Evolutionary conservation across 805 yeast genomes (phyloP).

Genomic region (Wickerhamomyces chambardii): DNA sequence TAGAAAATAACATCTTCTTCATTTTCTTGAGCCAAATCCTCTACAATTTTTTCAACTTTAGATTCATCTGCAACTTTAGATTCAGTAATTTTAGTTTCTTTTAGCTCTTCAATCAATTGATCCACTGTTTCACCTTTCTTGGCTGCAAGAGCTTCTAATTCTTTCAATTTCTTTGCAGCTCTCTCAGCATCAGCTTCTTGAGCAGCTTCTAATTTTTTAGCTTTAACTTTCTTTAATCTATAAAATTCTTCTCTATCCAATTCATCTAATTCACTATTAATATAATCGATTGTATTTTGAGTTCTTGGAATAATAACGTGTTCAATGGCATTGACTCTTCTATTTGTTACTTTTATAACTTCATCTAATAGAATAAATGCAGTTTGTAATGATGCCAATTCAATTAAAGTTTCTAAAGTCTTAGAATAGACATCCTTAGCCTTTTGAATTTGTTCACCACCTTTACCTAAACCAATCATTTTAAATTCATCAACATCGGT

Average conservation of each 20-base stretch:
- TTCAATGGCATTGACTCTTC: constrained; percentile 98
- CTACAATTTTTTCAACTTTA: constrained; percentile 13
- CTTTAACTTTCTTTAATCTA: constrained; percentile 79
- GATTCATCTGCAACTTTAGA: constrained; percentile 1
- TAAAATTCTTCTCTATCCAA: constrained; percentile 97
- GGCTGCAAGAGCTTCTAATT: constrained; percentile 11
- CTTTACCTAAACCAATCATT: constrained; percentile 95
- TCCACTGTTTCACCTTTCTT: constrained; percentile 7
- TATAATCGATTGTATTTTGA: constrained; percentile 86
- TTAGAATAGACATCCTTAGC: constrained; percentile 90
- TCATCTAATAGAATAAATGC: constrained; percentile 96
- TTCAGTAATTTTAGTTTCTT: constrained; percentile 10
- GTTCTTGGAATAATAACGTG: constrained; percentile 97
- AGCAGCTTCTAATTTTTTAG: constrained; percentile 19
- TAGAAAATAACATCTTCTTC: constrained; percentile 39
- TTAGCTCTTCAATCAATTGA: constrained; percentile 11
- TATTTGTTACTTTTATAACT: constrained; percentile 93
- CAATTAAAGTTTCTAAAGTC: constrained; percentile 96
- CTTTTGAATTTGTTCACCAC: constrained; percentile 96
- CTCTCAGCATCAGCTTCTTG: constrained; percentile 19
- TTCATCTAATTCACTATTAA: constrained; percentile 94
- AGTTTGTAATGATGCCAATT: constrained; percentile 91
- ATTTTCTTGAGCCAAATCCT: constrained; percentile 24
- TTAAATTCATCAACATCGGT: constrained; percentile 88
- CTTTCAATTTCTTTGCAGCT: constrained; percentile 19